Conservation (phyloP, 2,329 filamentous ascomycete genomes). For the Neocatenulostroma microsporum region DNA sequence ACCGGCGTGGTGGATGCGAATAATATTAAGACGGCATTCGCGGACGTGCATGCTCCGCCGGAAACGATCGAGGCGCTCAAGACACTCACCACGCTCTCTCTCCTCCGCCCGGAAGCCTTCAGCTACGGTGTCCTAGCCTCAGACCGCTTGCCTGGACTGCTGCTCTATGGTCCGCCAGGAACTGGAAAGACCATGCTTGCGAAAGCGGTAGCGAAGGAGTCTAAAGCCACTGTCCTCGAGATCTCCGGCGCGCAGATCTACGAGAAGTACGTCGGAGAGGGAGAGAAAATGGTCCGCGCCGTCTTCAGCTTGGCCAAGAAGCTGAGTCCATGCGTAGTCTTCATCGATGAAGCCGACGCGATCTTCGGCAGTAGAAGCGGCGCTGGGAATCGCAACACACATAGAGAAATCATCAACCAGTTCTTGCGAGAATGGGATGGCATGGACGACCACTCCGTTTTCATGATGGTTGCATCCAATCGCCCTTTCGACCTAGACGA, state of each 20-base stretch:
- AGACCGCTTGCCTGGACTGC: slow-evolving; percentile 81
- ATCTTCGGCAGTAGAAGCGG: slow-evolving; percentile 72
- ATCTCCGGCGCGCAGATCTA: slow-evolving; percentile 86
- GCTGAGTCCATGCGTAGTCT: slow-evolving; percentile 83
- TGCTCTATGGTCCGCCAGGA: slow-evolving; percentile 93
- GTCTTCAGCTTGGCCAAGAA: slow-evolving; percentile 89
- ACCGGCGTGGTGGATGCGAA: slow-evolving; percentile 72
- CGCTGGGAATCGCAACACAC: slow-evolving; percentile 57
- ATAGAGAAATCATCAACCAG: slow-evolving; percentile 90
- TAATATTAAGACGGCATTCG: slow-evolving; percentile 79
- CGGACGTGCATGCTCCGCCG: slow-evolving; percentile 71
- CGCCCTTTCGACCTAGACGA: slow-evolving; percentile 91
- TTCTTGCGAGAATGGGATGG: slow-evolving; percentile 97
- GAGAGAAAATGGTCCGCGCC: slow-evolving; percentile 90
- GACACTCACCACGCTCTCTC: slow-evolving; percentile 77
- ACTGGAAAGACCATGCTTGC: slow-evolving; percentile 78
- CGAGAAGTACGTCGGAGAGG: slow-evolving; percentile 93
- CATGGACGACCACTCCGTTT: slow-evolving; percentile 68
- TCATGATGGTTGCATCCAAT: slow-evolving; percentile 98
- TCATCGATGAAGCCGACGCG: slow-evolving; percentile 94
- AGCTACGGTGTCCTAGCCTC: slow-evolving; percentile 86
- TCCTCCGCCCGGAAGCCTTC: slow-evolving; percentile 89
- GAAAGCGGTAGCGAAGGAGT: slow-evolving; percentile 58
- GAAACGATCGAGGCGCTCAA: slow-evolving; percentile 84
- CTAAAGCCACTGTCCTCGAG: slow-evolving; percentile 65